Percentiles rank a stretch among this genome's conserved stretches.
Conservation (phyloP, 768 basidiomycete species). For the Boletus insuetus region DNA sequence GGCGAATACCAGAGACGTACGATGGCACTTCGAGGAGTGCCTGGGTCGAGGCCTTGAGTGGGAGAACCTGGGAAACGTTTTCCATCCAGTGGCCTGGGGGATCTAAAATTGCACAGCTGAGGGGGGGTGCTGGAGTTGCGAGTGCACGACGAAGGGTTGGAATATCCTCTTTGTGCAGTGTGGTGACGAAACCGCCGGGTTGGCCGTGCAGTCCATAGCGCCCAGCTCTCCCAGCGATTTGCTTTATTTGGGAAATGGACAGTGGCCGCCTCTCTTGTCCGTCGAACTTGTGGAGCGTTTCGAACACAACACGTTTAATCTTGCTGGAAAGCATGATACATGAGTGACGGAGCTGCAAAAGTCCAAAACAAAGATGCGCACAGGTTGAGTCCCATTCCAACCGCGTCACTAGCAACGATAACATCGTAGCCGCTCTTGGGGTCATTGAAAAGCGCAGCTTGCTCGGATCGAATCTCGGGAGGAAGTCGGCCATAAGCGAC, state of each 20-base stretch:
- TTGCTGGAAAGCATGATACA: constrained; percentile 49
- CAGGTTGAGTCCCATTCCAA: constrained; percentile 98
- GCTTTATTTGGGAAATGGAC: constrained; percentile 79
- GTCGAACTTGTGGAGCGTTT: constrained; percentile 63
- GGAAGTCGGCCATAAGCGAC: constrained; percentile 92
- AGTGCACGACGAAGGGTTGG: constrained; percentile 57
- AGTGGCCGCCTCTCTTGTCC: constrained; percentile 46
- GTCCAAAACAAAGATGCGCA: constrained; percentile 37
- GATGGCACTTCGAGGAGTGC: constrained; percentile 48
- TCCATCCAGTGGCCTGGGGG: constrained; percentile 25
- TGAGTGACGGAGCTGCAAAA: not conserved
- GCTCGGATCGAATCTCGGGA: constrained; percentile 87
- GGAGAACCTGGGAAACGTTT: constrained; percentile 40
- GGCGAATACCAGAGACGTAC: constrained; percentile 46
- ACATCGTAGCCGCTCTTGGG: constrained; percentile 81
- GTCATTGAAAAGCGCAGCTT: constrained; percentile 91
- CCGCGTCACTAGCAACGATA: constrained; percentile 90
- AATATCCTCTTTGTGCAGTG: constrained; percentile 62
- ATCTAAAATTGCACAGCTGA: constrained; percentile 52
- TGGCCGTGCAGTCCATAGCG: constrained; percentile 70
- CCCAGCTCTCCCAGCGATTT: constrained; percentile 93
- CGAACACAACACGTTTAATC: constrained; percentile 86
- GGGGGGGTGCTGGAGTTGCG: constrained; percentile 43
- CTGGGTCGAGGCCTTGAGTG: constrained; percentile 36
- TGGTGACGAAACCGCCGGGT: constrained; percentile 69